phyloP scores from a whole-genome alignment of 2,329 filamentous ascomycete species.

The Sphaerulina vaccinii region DNA sequence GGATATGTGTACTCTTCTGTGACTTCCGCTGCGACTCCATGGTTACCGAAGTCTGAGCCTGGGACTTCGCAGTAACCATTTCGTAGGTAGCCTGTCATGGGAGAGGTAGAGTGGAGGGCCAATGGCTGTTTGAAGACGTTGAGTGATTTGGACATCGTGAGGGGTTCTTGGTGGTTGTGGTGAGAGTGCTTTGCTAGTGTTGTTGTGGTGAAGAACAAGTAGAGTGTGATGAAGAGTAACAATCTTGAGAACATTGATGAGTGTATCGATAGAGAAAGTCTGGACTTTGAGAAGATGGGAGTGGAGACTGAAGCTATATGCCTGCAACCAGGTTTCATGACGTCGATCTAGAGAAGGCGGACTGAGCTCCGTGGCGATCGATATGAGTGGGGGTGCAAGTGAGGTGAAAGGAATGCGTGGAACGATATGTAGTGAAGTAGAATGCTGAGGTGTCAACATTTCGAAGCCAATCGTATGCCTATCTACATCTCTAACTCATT shows the following conservation, averaged over 20 bases:
- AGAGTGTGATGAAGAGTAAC: neutral
- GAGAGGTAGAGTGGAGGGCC: slow-evolving; percentile 56
- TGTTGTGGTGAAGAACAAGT: neutral
- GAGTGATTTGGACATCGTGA: slow-evolving; percentile 38
- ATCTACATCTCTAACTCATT: neutral
- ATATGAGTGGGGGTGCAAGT: no score
- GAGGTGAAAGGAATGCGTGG: no score
- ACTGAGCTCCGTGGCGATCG: neutral
- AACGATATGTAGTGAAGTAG: no score
- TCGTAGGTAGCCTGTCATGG: slow-evolving; percentile 61
- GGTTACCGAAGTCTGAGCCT: slow-evolving; percentile 57
- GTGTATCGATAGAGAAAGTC: neutral
- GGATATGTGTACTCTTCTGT: slow-evolving; percentile 44
- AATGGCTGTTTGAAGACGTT: slow-evolving; percentile 60
- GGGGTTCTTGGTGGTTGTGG: slow-evolving; percentile 8
- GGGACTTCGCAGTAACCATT: slow-evolving; percentile 62
- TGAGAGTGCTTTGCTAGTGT: neutral
- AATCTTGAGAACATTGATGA: neutral
- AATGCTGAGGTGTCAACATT: no score
- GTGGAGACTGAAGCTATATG: no score
- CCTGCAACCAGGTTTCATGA: no score
- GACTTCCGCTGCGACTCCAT: slow-evolving; percentile 58
- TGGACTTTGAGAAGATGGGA: no score
- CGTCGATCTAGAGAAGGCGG: neutral
- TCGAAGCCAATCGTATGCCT: no score